Evolutionary conservation across 1,284 basidiomycete genomes (phyloP), one percentile per base, ranked within the genome.

Genomic region (Ceratobasidium sp.): DNA sequence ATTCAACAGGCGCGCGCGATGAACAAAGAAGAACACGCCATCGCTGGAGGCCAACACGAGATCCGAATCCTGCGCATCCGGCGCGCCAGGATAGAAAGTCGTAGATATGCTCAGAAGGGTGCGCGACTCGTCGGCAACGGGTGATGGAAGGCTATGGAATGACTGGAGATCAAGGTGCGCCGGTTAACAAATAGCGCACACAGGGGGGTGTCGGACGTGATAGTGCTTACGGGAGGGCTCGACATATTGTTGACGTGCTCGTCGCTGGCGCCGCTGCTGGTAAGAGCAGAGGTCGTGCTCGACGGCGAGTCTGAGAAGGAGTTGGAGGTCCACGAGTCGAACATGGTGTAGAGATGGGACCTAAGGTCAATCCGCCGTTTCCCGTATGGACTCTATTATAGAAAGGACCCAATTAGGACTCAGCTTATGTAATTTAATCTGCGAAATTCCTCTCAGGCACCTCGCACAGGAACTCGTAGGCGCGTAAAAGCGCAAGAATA

Each of bases 11-110:
- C 63, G 26, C 6, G 62, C n/a, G 54, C 55, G 49, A 43, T 76
- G 75, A 18, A 73, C 72, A 66, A 75, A 76, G 74, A 76, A 76
- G 57, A 73, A 75, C 6, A 75, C 72, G 4, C 69, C 71, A 49
- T 76, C 75, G 21, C 21, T 46, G 35, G 74, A 72, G 2, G 66
- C 57, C 21, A 76, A 50, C 35, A 75, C 59, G 32, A 76, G 26
- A 46, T 76, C 75, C 64, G 73, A 70, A 47, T 58, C 54, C 16
- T 70, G 52, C 43, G 66, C 30, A 18, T 70, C 66, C 41, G 41
- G 16, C 14, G 75, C 66, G 44, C 72, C 73, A 1, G 75, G 75
- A 59, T 72, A 75, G 69, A 76, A 76, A 18, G 74, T 72, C 7
- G 75, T 76, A n/a, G 72, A 73, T 26, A 76, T 67, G 26, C 66